Percentiles rank a stretch among this genome's conserved stretches.
Evolutionary conservation across 352 stramenopile species (phyloP).

Genomic region (Phytophthora syringae): DNA sequence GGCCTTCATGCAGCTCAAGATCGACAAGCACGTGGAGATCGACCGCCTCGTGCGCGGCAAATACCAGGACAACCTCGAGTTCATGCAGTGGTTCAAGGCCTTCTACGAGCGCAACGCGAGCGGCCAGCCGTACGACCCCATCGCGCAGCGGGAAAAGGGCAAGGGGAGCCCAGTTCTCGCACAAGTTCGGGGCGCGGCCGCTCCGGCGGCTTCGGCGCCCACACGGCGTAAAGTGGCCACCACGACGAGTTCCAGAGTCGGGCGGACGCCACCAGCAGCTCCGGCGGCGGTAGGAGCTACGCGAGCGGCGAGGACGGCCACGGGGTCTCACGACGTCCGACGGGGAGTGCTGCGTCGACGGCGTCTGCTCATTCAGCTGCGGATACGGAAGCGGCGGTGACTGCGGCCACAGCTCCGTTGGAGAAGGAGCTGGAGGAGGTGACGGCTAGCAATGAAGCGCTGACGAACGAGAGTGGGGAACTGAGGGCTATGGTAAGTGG

Average conservation of each 20-base stretch:
- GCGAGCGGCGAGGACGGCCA: constrained; percentile 27
- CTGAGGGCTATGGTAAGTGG: constrained; percentile 68
- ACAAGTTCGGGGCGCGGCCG: constrained; percentile 65
- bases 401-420: constrained; percentile 47
- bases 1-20: constrained; percentile 96
- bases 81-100: constrained; percentile 98
- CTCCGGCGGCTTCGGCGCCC: constrained; percentile 33
- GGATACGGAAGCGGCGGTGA: constrained; percentile 37
- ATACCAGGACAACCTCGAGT: constrained; percentile 99
- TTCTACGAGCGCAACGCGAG: constrained; percentile 93
- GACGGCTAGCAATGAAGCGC: constrained; percentile 60
- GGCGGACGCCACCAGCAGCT: constrained; percentile 55
- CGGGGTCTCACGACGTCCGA: constrained; percentile 41
- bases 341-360: constrained; percentile 23
- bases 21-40: constrained; percentile 97
- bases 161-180: constrained; percentile 91
- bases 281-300: constrained; percentile 35
- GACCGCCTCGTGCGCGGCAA: constrained; percentile 98
- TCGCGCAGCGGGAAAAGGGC: constrained; percentile 91
- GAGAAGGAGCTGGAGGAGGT: constrained; percentile 85
- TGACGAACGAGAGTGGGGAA: constrained; percentile 84
- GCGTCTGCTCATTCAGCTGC: constrained; percentile 11
- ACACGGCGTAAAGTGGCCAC: constrained; percentile 51
- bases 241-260: constrained; percentile 34
- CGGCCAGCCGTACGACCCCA: constrained; percentile 93